Evolutionary conservation across 176 grass and related monocot genomes (phyloP).

Genomic region (Oryza punctata): DNA sequence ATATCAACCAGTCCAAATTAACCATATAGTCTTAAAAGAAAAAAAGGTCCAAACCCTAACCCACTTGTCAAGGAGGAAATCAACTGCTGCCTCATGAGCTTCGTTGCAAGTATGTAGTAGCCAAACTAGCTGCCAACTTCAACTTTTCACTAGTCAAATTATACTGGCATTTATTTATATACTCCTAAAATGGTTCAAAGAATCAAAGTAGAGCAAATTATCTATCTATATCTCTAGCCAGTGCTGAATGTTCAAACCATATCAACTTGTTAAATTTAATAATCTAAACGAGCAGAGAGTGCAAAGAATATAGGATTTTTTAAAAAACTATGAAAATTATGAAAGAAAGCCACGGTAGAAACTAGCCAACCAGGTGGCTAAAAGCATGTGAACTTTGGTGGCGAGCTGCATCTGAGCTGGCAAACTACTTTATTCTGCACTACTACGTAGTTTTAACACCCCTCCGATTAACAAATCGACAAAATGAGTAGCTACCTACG

Average conservation of each 20-base stretch:
- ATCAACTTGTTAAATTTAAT: background rate
- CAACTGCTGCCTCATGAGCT: too few relatives aligned
- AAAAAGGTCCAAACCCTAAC: too few relatives aligned
- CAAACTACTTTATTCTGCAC: background rate
- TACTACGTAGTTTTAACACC: background rate
- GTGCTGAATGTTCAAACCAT: slow-evolving; percentile 4
- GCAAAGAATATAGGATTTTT: background rate
- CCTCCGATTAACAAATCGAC: slow-evolving; percentile 12
- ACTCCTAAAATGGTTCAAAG: too few relatives aligned
- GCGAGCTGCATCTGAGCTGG: background rate
- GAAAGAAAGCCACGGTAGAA: background rate
- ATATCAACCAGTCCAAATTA: too few relatives aligned
- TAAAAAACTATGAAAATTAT: background rate
- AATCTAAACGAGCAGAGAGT: background rate
- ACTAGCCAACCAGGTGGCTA: background rate
- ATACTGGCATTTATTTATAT: too few relatives aligned
- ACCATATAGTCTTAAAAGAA: too few relatives aligned
- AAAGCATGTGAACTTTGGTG: background rate
- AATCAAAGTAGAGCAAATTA: background rate
- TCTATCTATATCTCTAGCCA: background rate
- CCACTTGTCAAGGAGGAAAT: too few relatives aligned
- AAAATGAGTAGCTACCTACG: slow-evolving; percentile 13
- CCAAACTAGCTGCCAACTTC: too few relatives aligned
- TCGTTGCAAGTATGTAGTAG: too few relatives aligned
- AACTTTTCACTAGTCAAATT: too few relatives aligned